Evolutionary conservation across 352 stramenopile species (phyloP).

Genomic region (Phytophthora pseudosyringae): DNA sequence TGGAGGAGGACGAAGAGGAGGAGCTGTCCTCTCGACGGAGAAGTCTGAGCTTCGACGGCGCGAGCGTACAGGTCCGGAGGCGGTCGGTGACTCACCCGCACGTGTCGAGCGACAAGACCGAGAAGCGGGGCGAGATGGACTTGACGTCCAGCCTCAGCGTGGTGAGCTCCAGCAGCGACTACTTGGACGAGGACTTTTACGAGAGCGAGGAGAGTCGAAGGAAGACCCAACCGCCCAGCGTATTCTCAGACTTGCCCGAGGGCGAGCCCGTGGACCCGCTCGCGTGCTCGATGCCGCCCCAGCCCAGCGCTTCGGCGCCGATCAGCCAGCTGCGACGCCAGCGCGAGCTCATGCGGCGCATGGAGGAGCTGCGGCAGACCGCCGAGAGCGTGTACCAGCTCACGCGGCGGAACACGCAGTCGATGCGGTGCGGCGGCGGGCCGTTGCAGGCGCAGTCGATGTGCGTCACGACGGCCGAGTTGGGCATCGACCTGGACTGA

Average conservation of each 20-base stretch:
- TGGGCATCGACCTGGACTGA: conserved; percentile 21
- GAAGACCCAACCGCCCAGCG: conserved; percentile 28
- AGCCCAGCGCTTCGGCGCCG: conserved; percentile 15
- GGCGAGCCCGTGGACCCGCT: conserved; percentile 19
- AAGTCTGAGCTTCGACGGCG: conserved; percentile 12
- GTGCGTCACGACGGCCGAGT: conserved; percentile 10
- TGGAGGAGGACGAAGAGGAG: conserved; percentile 27
- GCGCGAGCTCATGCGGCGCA: conserved; percentile 34
- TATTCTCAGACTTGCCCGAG: conserved; percentile 22
- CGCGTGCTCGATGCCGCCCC: conserved; percentile 25
- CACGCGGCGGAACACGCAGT: conserved; percentile 33
- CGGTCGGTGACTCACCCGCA: conserved; percentile 29
- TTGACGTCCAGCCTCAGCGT: conserved; percentile 22
- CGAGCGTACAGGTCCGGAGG: conserved; percentile 10
- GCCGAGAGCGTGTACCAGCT: conserved; percentile 44
- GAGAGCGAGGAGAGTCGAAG: conserved; percentile 27
- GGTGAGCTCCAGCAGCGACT: conserved; percentile 25
- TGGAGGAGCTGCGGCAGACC: conserved; percentile 39
- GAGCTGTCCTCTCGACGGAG: conserved; percentile 11
- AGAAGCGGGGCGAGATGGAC: conserved; percentile 23
- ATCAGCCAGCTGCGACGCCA: conserved; percentile 16
- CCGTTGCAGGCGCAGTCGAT: conserved; percentile 19
- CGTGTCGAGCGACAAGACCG: conserved; percentile 8
- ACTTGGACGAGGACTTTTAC: conserved; percentile 26
- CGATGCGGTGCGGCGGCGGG: conserved; percentile 24